Percentiles rank a stretch among this genome's conserved stretches.
These are phyloP conservation scores for Magnusiomyces ingens DNA, from an alignment of 1,139 yeast species.

Conservation along the genomic window DNA sequence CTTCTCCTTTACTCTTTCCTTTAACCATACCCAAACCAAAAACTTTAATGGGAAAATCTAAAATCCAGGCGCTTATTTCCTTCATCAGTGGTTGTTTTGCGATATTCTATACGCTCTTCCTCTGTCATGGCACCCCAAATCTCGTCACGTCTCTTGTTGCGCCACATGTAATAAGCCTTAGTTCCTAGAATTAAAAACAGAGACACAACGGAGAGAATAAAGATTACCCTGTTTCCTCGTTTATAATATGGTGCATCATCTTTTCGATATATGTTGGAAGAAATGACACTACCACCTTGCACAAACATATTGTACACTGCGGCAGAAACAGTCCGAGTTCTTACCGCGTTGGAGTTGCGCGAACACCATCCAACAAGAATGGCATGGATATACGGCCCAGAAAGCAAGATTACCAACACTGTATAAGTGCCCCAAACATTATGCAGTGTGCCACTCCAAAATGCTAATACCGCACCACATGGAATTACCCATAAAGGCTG, in stretches of 20 bases:
- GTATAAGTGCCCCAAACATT: constrained; percentile 47
- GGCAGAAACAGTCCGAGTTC: constrained; percentile 53
- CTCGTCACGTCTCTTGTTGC: constrained; percentile 40
- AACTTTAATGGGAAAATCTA: constrained; percentile 31
- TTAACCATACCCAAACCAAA: too few relatives aligned
- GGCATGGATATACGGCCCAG: constrained; percentile 44
- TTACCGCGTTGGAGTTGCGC: constrained; percentile 52
- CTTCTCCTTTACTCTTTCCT: too few relatives aligned
- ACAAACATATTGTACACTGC: constrained; percentile 58
- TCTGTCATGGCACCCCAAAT: constrained; percentile 44
- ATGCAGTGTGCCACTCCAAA: constrained; percentile 43
- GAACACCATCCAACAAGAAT: constrained; percentile 57
- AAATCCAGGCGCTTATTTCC: constrained; percentile 52
- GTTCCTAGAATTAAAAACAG: constrained; percentile 21
- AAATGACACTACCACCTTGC: constrained; percentile 48
- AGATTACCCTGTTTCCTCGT: constrained; percentile 45
- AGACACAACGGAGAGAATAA: constrained; percentile 35
- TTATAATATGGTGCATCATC: constrained; percentile 54
- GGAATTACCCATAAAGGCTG: constrained; percentile 37
- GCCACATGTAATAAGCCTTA: constrained; percentile 39
- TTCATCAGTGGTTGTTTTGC: constrained; percentile 38
- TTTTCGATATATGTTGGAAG: constrained; percentile 47
- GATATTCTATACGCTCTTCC: constrained; percentile 42
- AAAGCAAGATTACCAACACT: constrained; percentile 41
- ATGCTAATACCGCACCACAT: constrained; percentile 39